phyloP scores from a whole-genome alignment of 495 filamentous ascomycete species.

The Pseudotulostoma volvatum region DNA sequence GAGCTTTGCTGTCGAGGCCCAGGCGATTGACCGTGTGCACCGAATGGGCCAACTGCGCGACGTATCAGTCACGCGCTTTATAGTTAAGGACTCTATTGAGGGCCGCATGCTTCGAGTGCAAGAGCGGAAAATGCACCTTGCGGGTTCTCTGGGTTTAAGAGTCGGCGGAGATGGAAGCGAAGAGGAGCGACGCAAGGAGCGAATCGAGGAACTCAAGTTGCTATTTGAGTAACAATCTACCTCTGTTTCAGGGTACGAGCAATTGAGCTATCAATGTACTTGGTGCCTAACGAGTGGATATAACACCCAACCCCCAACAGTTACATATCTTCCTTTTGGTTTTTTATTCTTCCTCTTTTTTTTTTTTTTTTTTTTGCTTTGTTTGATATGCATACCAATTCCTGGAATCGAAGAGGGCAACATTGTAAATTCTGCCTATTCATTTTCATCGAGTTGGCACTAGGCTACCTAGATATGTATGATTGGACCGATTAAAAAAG shows the following conservation, averaged over 20 bases:
- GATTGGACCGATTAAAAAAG: too few relatives aligned
- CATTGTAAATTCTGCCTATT: too few relatives aligned
- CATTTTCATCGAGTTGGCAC: too few relatives aligned
- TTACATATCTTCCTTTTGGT: too few relatives aligned
- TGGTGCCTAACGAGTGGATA: neutral
- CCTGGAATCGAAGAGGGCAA: too few relatives aligned
- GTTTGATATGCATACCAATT: too few relatives aligned
- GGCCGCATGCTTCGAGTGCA: conserved; percentile 88
- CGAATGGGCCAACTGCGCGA: conserved; percentile 87
- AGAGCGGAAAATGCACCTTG: conserved; percentile 77
- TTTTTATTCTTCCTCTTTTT: too few relatives aligned
- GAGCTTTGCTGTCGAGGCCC: conserved; percentile 91
- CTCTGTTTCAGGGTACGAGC: conserved; percentile 1
- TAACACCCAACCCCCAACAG: too few relatives aligned
- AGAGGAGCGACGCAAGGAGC: conserved; percentile 77
- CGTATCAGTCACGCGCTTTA: conserved; percentile 72
- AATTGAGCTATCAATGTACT: neutral
- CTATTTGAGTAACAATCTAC: conserved; percentile 63
- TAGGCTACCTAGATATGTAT: too few relatives aligned
- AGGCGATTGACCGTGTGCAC: conserved; percentile 98
- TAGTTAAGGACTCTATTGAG: conserved; percentile 83
- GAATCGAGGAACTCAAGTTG: conserved; percentile 88
- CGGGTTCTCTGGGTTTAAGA: conserved; percentile 76
- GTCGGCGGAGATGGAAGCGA: conserved; percentile 47
- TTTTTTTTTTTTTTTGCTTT: too few relatives aligned